Percentiles rank a stretch among this genome's conserved stretches.
phyloP scores from a whole-genome alignment of 495 filamentous ascomycete genomes.

The Hypoxylon fuscum region DNA sequence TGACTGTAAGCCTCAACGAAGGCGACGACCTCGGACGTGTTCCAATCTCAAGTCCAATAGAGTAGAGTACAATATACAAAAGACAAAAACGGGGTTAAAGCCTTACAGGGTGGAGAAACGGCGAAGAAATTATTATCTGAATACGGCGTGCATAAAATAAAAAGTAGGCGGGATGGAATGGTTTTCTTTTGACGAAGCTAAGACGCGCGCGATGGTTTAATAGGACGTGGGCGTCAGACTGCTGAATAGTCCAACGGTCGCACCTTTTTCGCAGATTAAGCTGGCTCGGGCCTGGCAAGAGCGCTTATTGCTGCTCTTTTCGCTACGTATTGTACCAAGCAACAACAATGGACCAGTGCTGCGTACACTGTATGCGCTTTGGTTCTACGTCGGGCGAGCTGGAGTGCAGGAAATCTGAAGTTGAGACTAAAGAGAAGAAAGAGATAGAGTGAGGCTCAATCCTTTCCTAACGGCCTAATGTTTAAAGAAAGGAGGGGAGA shows the following conservation, averaged over 20 bases:
- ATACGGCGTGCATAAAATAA: slow-evolving; percentile 14
- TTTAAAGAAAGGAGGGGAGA: slow-evolving; percentile 36
- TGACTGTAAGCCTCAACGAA: slow-evolving; percentile 8
- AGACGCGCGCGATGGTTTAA: no score
- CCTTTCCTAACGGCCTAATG: slow-evolving; percentile 13
- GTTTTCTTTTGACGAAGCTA: no score
- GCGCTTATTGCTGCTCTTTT: slow-evolving; percentile 31
- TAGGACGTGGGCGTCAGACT: no score
- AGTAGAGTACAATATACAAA: no score
- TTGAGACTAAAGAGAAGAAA: slow-evolving; percentile 1
- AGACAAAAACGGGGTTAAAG: slow-evolving; percentile 6
- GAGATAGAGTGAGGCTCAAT: slow-evolving; percentile 26
- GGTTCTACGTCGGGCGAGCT: not conserved
- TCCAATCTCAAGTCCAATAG: slow-evolving; percentile 7
- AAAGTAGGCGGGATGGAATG: no score
- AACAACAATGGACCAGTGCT: slow-evolving; percentile 10
- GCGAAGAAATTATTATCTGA: slow-evolving; percentile 19
- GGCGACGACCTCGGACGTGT: slow-evolving; percentile 9
- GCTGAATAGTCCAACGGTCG: slow-evolving; percentile 14
- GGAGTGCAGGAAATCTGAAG: not conserved
- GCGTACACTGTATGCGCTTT: not conserved
- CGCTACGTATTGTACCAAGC: slow-evolving; percentile 26
- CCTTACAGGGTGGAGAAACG: slow-evolving; percentile 10
- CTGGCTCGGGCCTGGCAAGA: slow-evolving; percentile 10
- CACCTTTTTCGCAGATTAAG: slow-evolving; percentile 20